Evolutionary conservation across 495 filamentous ascomycete species (phyloP).

Genomic region (Xylaria bambusicola): DNA sequence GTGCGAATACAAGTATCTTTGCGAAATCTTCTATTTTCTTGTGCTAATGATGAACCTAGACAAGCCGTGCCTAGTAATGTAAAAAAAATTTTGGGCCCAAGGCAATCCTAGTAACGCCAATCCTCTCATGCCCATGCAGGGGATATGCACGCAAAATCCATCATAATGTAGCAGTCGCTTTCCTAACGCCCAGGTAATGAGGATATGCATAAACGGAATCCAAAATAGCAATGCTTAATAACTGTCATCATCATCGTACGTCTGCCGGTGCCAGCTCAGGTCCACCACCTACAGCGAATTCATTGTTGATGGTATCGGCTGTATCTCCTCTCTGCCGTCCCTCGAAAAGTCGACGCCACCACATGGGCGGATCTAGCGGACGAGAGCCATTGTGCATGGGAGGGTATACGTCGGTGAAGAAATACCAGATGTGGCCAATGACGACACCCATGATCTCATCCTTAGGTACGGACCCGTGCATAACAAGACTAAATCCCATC

Average conservation of each 20-base stretch:
- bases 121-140: constrained; percentile 14
- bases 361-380: constrained; percentile 86
- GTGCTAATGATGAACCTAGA: neutral
- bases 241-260: constrained; percentile 22
- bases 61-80: neutral
- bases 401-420: constrained; percentile 95
- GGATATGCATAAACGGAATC: constrained; percentile 19
- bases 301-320: constrained; percentile 51
- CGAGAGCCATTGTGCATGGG: constrained; percentile 80
- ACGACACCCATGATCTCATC: constrained; percentile 94
- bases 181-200: constrained; percentile 31
- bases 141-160: constrained; percentile 10
- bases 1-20: no score
- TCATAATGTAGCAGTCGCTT: constrained; percentile 19
- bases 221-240: neutral
- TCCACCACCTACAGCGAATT: constrained; percentile 52
- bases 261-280: constrained; percentile 41
- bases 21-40: neutral
- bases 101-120: constrained; percentile 22
- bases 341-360: constrained; percentile 89
- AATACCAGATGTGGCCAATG: constrained; percentile 97
- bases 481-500: constrained; percentile 81
- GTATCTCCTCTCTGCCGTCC: constrained; percentile 48
- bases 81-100: neutral
- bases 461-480: constrained; percentile 86